These are phyloP conservation scores for Diaporthe sp. DNA, from an alignment of 2,329 filamentous ascomycete genomes.

Conservation along the genomic window DNA sequence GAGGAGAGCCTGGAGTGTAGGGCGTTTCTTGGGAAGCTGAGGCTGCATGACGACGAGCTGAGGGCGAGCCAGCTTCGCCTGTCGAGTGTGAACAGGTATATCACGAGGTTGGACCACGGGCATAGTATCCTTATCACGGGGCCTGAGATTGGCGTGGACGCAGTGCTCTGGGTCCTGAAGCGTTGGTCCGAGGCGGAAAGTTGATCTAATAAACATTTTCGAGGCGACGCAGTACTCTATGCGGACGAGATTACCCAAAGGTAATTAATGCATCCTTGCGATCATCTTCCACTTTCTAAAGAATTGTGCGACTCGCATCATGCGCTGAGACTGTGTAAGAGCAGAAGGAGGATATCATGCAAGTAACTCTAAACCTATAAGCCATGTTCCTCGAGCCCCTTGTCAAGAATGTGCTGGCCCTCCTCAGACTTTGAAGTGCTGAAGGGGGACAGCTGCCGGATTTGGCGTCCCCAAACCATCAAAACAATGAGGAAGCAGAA, in stretches of 20 bases:
- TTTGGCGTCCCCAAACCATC: constrained; percentile 48
- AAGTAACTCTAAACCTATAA: not conserved
- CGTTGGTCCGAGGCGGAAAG: not conserved
- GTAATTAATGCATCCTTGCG: not conserved
- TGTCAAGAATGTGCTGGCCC: constrained; percentile 32
- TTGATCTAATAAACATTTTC: not conserved
- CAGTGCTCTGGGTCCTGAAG: constrained; percentile 16
- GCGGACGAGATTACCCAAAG: not conserved
- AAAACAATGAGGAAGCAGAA: constrained; percentile 48
- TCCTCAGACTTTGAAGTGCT: constrained; percentile 41
- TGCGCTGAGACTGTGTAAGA: not conserved
- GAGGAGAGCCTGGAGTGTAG: constrained; percentile 18
- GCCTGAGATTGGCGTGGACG: constrained; percentile 4
- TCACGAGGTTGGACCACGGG: constrained; percentile 22
- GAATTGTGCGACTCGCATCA: not conserved
- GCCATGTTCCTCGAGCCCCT: constrained; percentile 5
- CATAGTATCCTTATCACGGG: constrained; percentile 5
- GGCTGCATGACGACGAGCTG: constrained; percentile 17
- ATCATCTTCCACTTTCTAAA: not conserved
- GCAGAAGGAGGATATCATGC: not conserved
- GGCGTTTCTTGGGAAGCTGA: constrained; percentile 10
- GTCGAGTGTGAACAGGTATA: constrained; percentile 24
- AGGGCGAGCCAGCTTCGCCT: constrained; percentile 17
- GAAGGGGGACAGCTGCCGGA: constrained; percentile 41
- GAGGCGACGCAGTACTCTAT: not conserved